A percentile compares a stretch with the other conserved stretches of the same genome.
phyloP scores from a whole-genome alignment of 2,329 filamentous ascomycete genomes.

The Exutisphaerella laricina region DNA sequence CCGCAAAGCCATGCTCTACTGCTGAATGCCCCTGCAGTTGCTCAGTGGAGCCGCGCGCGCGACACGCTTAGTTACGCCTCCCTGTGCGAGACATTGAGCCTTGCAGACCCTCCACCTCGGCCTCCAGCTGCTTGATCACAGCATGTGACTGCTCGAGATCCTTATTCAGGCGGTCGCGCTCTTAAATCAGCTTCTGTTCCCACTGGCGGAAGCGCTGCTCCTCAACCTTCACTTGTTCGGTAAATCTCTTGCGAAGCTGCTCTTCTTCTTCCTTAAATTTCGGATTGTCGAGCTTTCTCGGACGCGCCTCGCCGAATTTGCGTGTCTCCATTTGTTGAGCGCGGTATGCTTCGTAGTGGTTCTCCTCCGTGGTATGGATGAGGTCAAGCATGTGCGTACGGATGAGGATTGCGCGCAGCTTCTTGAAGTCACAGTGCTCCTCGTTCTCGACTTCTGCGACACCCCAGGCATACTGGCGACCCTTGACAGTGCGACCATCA shows the following conservation, averaged over 20 bases:
- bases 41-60: background rate
- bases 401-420: constrained; percentile 96
- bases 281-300: constrained; percentile 97
- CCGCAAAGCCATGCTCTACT: background rate
- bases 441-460: constrained; percentile 99
- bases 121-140: constrained; percentile 80
- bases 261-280: constrained; percentile 99
- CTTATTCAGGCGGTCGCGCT: constrained; percentile 99
- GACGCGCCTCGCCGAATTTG: constrained; percentile 97
- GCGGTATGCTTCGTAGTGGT: constrained; percentile 98
- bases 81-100: constrained; percentile 35
- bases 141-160: constrained; percentile 97
- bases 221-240: constrained; percentile 99
- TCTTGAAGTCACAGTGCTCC: constrained; percentile 99
- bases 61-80: constrained; percentile 23
- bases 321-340: constrained; percentile 99
- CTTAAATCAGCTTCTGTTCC: constrained; percentile 99
- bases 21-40: background rate
- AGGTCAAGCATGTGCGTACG: constrained; percentile 96
- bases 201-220: constrained; percentile 98
- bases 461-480: constrained; percentile 98
- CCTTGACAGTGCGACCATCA: constrained; percentile 96
- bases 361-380: constrained; percentile 98
- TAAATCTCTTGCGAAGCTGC: constrained; percentile 96
- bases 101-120: constrained; percentile 89